A percentile compares a stretch with the other conserved stretches of the same genome.
phyloP scores from a whole-genome alignment of 2,329 filamentous ascomycete species.

The Fusarium torreyae region DNA sequence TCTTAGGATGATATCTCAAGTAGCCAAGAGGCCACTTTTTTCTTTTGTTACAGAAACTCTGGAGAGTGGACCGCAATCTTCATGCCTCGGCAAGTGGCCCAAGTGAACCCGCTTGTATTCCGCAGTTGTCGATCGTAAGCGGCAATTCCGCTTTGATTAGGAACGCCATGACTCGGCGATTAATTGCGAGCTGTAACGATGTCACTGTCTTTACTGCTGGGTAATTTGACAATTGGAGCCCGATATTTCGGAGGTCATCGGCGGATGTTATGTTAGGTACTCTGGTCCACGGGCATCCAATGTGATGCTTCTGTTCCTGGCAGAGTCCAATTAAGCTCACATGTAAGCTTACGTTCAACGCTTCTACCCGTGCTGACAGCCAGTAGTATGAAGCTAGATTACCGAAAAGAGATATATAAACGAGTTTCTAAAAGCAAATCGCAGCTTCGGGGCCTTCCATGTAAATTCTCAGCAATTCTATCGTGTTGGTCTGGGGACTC shows the following conservation, averaged over 20 bases:
- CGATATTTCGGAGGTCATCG: too few relatives aligned
- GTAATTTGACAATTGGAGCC: too few relatives aligned
- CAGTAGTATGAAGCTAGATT: constrained; percentile 13
- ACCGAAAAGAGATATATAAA: constrained; percentile 2
- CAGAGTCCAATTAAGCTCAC: constrained; percentile 1
- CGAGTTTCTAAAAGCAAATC: neutral
- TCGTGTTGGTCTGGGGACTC: too few relatives aligned
- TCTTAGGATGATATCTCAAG: too few relatives aligned
- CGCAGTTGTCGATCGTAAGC: neutral
- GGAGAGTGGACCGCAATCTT: neutral
- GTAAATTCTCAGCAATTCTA: too few relatives aligned
- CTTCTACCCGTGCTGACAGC: constrained; percentile 12
- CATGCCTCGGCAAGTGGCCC: constrained; percentile 13
- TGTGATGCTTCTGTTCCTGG: neutral
- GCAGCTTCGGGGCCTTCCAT: too few relatives aligned
- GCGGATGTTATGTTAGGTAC: too few relatives aligned
- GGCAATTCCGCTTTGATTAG: neutral
- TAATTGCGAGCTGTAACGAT: neutral
- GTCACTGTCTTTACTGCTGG: neutral
- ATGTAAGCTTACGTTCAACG: constrained; percentile 18
- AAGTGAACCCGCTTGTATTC: neutral
- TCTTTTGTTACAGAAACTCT: too few relatives aligned
- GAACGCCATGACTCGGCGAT: neutral
- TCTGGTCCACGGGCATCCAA: neutral
- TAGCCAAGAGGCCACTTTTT: too few relatives aligned